A percentile compares a stretch with the other conserved stretches of the same genome.
Conservation (phyloP, 2,329 filamentous ascomycete genomes). For the Neobulgaria alba region DNA sequence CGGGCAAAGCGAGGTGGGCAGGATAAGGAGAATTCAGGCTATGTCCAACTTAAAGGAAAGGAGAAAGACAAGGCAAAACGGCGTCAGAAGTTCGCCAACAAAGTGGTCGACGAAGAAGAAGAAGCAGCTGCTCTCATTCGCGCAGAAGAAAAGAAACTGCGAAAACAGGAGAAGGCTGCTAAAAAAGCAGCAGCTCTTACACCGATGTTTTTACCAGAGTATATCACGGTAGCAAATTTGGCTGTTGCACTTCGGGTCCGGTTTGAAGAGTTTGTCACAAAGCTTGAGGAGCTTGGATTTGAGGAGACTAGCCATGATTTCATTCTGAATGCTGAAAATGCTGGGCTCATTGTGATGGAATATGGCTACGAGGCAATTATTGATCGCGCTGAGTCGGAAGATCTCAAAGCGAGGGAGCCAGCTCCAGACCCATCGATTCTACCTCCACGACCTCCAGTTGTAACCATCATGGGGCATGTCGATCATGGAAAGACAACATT, state of each 20-base stretch:
- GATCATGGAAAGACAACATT: conserved; percentile 98
- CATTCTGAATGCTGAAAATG: conserved; percentile 83
- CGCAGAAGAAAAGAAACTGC: conserved; percentile 32
- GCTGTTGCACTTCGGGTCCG: conserved; percentile 67
- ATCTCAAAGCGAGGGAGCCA: conserved; percentile 62
- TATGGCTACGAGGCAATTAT: conserved; percentile 85
- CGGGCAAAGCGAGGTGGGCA: conserved; percentile 4
- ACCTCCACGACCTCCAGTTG: conserved; percentile 76
- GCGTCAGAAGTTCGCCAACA: conserved; percentile 18
- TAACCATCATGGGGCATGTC: conserved; percentile 99
- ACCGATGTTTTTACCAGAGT: conserved; percentile 75
- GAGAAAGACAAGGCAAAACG: conserved; percentile 25
- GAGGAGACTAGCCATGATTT: conserved; percentile 76
- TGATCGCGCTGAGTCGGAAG: conserved; percentile 54
- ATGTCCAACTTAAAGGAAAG: conserved; percentile 17
- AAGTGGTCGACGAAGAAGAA: conserved; percentile 28
- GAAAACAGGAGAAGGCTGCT: conserved; percentile 29
- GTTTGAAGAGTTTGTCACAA: conserved; percentile 60
- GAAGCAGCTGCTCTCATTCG: conserved; percentile 26
- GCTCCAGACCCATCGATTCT: conserved; percentile 60
- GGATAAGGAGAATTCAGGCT: conserved; percentile 8
- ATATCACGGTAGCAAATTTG: conserved; percentile 79
- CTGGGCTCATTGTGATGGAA: conserved; percentile 81
- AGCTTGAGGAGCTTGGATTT: conserved; percentile 80
- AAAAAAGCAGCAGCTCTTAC: conserved; percentile 37